Percentiles rank a stretch among this genome's conserved stretches.
phyloP scores from a whole-genome alignment of 1,139 yeast genomes.

The Zygoascus meyerae region DNA sequence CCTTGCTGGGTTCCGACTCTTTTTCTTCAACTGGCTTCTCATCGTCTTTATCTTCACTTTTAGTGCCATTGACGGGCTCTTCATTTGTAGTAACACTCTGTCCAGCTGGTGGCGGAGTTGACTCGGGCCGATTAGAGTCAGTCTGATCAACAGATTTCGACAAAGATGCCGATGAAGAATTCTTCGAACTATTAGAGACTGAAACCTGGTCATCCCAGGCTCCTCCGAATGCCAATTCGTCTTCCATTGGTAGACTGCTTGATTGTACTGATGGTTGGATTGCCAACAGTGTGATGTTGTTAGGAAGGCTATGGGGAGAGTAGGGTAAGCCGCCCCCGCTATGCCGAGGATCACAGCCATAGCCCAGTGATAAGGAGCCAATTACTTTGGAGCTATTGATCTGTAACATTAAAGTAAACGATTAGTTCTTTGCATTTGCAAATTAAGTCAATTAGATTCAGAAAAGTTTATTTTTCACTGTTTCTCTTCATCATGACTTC shows the following conservation, averaged over 20 bases:
- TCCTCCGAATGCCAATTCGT: conserved; percentile 4
- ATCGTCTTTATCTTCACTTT: background rate
- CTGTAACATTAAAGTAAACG: too few relatives aligned
- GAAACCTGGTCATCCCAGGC: conserved; percentile 29
- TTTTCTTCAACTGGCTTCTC: too few relatives aligned
- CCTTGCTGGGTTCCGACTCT: too few relatives aligned
- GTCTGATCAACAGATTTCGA: conserved; percentile 10
- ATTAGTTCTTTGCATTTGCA: too few relatives aligned
- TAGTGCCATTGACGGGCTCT: conserved; percentile 2
- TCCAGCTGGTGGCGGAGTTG: background rate
- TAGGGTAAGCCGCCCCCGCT: too few relatives aligned
- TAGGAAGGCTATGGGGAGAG: too few relatives aligned
- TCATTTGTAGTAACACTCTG: conserved; percentile 6
- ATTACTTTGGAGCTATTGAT: too few relatives aligned
- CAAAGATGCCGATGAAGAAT: conserved; percentile 22
- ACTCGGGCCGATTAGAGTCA: background rate
- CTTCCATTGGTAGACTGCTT: background rate
- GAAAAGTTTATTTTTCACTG: background rate
- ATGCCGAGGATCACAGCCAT: too few relatives aligned
- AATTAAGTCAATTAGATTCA: too few relatives aligned
- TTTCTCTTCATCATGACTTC: background rate
- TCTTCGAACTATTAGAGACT: conserved; percentile 17
- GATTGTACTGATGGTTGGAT: background rate
- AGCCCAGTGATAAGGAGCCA: too few relatives aligned
- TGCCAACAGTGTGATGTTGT: too few relatives aligned